Evolutionary conservation across 176 grass and related monocot genomes (phyloP).

Genomic region (Musa troglodytarum): DNA sequence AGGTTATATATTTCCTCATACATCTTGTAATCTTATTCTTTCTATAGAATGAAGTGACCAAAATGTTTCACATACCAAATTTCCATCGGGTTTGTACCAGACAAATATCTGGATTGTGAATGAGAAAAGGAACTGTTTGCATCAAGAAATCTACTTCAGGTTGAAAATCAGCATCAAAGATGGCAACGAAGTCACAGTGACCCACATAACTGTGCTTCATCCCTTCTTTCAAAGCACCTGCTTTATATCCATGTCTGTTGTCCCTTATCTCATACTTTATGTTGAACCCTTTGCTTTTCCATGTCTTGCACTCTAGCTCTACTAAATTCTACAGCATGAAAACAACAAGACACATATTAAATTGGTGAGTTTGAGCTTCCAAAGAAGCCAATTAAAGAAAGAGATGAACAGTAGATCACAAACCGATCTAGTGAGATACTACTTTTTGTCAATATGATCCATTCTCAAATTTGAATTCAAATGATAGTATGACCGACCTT

Average conservation of each 20-base stretch:
- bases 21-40: not conserved
- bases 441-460: not conserved
- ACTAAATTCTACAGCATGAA: conserved; percentile 20
- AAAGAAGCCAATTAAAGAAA: not conserved
- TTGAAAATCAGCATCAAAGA: conserved; percentile 47
- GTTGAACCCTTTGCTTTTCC: conserved; percentile 34
- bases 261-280: conserved; percentile 29
- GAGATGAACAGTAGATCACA: not conserved
- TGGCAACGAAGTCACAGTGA: conserved; percentile 38
- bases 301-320: conserved; percentile 31
- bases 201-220: conserved; percentile 28
- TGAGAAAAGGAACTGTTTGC: conserved; percentile 29
- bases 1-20: not conserved
- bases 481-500: no score
- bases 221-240: conserved; percentile 36
- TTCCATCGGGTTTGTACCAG: conserved; percentile 42
- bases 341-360: not conserved
- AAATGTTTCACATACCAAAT: conserved; percentile 22
- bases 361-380: not conserved
- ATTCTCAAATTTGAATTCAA: no score
- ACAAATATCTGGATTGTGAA: conserved; percentile 40
- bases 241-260: conserved; percentile 37
- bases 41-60: not conserved
- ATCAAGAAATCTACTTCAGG: conserved; percentile 31
- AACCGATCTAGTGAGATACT: not conserved